These are phyloP conservation scores for Lactarius vividus DNA, from an alignment of 768 basidiomycete genomes.

Conservation along the genomic window DNA sequence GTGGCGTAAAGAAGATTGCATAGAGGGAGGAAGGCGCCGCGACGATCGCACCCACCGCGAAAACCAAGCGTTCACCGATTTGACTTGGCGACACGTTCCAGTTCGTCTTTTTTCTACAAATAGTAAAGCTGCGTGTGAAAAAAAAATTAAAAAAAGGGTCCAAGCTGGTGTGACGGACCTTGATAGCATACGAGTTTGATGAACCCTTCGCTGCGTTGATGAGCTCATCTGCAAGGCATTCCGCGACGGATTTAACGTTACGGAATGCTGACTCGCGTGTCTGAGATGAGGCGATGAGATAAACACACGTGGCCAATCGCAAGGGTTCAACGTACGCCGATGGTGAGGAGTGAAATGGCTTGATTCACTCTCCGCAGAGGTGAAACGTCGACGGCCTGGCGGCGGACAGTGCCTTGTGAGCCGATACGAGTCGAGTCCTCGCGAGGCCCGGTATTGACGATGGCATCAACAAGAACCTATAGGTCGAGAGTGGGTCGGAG, in stretches of 20 bases:
- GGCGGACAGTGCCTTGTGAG: slow-evolving; percentile 98
- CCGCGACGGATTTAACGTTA: slow-evolving; percentile 98
- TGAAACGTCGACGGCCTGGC: slow-evolving; percentile 99
- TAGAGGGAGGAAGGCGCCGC: slow-evolving; percentile 2
- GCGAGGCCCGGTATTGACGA: slow-evolving; percentile 99
- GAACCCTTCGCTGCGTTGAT: slow-evolving; percentile 99
- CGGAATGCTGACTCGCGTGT: slow-evolving; percentile 99
- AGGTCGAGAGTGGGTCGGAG: background rate
- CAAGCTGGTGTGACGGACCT: slow-evolving; percentile 50
- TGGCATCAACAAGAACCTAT: slow-evolving; percentile 93
- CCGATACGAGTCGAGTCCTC: slow-evolving; percentile 99
- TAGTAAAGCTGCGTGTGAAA: background rate
- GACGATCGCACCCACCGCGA: slow-evolving; percentile 18
- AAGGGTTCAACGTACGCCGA: slow-evolving; percentile 65
- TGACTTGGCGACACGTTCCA: slow-evolving; percentile 99
- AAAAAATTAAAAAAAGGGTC: background rate
- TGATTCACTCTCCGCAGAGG: slow-evolving; percentile 98
- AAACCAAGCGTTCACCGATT: slow-evolving; percentile 75
- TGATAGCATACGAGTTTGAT: slow-evolving; percentile 99
- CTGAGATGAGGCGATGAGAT: slow-evolving; percentile 40
- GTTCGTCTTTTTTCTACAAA: slow-evolving; percentile 93
- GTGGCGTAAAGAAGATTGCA: slow-evolving; percentile 13
- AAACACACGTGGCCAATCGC: background rate
- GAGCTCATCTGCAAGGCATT: slow-evolving; percentile 98
- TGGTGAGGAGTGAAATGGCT: slow-evolving; percentile 90